Percentiles rank a stretch among this genome's conserved stretches.
These are phyloP conservation scores for Nakataea oryzae DNA, from an alignment of 2,329 filamentous ascomycete species.

Conservation along the genomic window DNA sequence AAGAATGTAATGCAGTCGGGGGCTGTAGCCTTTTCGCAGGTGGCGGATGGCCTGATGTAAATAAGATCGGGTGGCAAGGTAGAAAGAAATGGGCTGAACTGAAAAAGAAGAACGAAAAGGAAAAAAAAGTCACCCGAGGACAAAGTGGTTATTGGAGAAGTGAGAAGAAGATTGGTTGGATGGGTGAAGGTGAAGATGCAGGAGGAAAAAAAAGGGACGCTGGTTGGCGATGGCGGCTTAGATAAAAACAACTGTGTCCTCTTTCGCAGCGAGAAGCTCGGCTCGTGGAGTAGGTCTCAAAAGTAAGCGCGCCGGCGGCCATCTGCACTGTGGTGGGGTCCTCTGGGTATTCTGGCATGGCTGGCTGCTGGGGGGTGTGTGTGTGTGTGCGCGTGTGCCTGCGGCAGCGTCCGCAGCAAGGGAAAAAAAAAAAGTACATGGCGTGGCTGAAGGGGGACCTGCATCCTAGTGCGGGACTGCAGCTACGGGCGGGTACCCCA, in stretches of 20 bases:
- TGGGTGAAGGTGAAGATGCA: not conserved
- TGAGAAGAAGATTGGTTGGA: not conserved
- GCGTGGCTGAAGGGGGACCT: constrained; percentile 1
- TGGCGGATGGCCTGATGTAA: not conserved
- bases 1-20: not conserved
- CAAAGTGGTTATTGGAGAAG: not conserved
- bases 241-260: constrained; percentile 7
- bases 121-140: not conserved
- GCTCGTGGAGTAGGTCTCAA: not conserved
- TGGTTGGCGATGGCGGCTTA: constrained; percentile 1
- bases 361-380: too few species aligned
- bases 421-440: not conserved
- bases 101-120: not conserved
- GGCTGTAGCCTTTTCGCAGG: not conserved
- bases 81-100: not conserved
- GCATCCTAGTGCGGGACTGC: not conserved
- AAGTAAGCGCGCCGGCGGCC: not conserved
- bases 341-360: not conserved
- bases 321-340: not conserved
- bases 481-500: not conserved
- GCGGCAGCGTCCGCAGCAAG: not conserved
- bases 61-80: not conserved
- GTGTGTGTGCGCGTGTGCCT: too few species aligned
- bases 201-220: not conserved
- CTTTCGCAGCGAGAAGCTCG: not conserved